Evolutionary conservation across 2,329 filamentous ascomycete genomes (phyloP).

Genomic region (Chaetomiaceae sp.): DNA sequence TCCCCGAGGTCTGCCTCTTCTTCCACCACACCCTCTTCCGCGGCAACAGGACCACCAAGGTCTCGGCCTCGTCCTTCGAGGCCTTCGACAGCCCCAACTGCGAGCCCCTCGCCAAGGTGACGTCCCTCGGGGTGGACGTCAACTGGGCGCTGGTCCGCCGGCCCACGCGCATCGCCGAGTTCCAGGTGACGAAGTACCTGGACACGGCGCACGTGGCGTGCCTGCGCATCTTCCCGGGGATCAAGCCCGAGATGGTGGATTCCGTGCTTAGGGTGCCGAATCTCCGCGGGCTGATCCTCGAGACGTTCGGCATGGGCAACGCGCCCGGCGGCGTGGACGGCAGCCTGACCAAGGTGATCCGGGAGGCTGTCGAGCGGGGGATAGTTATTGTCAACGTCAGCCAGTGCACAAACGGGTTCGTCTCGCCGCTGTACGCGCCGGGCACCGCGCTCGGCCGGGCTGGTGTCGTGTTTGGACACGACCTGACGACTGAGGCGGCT

Average conservation of each 20-base stretch:
- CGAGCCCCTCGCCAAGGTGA: slow-evolving; percentile 74
- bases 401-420: slow-evolving; percentile 76
- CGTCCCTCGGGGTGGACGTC: slow-evolving; percentile 73
- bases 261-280: slow-evolving; percentile 72
- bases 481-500: slow-evolving; percentile 85
- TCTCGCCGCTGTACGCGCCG: slow-evolving; percentile 72
- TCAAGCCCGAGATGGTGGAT: slow-evolving; percentile 89
- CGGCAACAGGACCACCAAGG: slow-evolving; percentile 82
- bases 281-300: slow-evolving; percentile 75
- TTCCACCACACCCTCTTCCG: slow-evolving; percentile 90
- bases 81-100: slow-evolving; percentile 88
- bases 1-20: slow-evolving; percentile 89
- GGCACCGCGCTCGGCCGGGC: slow-evolving; percentile 73
- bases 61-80: slow-evolving; percentile 79
- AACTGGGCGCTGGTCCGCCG: slow-evolving; percentile 74
- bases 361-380: slow-evolving; percentile 70
- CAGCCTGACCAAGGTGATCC: slow-evolving; percentile 71
- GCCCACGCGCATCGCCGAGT: slow-evolving; percentile 68
- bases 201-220: slow-evolving; percentile 88
- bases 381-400: slow-evolving; percentile 88
- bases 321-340: slow-evolving; percentile 78
- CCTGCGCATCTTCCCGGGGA: slow-evolving; percentile 84
- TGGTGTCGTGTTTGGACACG: slow-evolving; percentile 83
- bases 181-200: slow-evolving; percentile 67
- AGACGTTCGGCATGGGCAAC: slow-evolving; percentile 92